Base-by-base conservation (phyloP, 108 stramenopile genomes). In the Craspedostauros australis region DNA sequence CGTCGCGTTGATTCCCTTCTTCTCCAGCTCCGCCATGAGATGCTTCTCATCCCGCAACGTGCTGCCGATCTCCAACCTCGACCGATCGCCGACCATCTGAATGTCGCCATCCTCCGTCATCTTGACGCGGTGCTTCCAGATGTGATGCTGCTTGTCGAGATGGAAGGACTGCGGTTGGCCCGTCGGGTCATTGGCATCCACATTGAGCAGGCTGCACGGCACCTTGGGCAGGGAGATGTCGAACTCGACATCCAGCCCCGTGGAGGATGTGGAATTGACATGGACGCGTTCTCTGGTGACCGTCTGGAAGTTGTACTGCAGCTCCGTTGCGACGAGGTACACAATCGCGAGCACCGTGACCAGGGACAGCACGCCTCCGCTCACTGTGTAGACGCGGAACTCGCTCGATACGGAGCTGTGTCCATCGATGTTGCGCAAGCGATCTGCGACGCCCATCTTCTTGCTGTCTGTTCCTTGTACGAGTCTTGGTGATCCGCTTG, bases 111-210 rank as follows among this genome's bases (percentile, higher is more conserved):
- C 52, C 15, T 54, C 56, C 31, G 47, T 24, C 12, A 51, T 11
- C 30, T 56, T 55, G 41, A 96, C 36, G 7, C 88, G 72, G 64
- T 85, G 86, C 66, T 96, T 96, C 82, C 79, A 86, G 0, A 96
- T 82, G 28, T 86, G 72, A 66, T 93, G 95, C 8, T 34, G 24
- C 27, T 44, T 49, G 48, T 90, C 82, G 31, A 87, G 65, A 60
- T 94, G 88, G 60, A 94, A 75, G 23, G 81, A 84, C 60, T 88
- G 86, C 9, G 73, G 56, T 55, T 90, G 89, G 20, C 93, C 93
- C 1, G 77, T 71, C 6, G 94, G 84, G 72, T 98, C 97, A 49
- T 85, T 79, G 38, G 95, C 93, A 60, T 98, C 97, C 32, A 92
- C 73, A 29, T 68, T 69, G 20, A 98, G 45, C 5, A 95, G 31